Conservation (phyloP, 1,284 basidiomycete genomes). For the Cutaneotrichosporon sp. region DNA sequence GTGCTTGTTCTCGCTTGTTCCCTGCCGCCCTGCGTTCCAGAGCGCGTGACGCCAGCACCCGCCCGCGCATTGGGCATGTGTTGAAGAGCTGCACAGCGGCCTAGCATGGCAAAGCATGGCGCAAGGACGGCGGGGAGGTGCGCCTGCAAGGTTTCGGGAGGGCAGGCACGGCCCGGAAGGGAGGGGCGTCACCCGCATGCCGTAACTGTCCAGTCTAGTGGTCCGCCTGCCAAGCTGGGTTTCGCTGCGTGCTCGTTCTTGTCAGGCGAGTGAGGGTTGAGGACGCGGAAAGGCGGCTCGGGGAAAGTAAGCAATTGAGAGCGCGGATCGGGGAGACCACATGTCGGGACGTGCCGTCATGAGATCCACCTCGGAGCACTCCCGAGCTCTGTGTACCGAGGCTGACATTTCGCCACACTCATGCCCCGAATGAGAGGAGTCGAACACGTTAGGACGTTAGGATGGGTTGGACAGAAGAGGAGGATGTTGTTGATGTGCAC, state of each 20-base stretch:
- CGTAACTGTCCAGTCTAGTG: background rate
- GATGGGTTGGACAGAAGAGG: background rate
- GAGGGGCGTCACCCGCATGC: background rate
- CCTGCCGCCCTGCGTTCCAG: background rate
- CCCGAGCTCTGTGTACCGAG: too few relatives aligned
- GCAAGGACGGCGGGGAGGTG: background rate
- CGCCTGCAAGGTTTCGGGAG: slow-evolving; percentile 2
- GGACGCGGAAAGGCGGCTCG: too few relatives aligned
- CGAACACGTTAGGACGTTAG: too few relatives aligned
- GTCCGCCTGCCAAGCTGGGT: background rate
- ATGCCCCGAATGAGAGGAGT: too few relatives aligned
- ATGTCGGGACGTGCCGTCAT: too few relatives aligned
- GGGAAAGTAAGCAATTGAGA: too few relatives aligned
- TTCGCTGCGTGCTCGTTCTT: background rate
- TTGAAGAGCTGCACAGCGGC: background rate
- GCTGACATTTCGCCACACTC: too few relatives aligned
- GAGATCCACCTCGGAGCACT: too few relatives aligned
- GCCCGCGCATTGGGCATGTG: background rate
- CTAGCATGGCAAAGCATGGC: too few relatives aligned
- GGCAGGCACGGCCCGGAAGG: slow-evolving; percentile 3
- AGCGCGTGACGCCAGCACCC: background rate
- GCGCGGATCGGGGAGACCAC: too few relatives aligned
- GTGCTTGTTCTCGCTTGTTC: background rate
- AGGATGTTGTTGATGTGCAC: background rate
- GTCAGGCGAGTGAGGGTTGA: too few relatives aligned